These are phyloP conservation scores for Phytophthora palmivora DNA, from an alignment of 352 stramenopile species.

Conservation along the genomic window DNA sequence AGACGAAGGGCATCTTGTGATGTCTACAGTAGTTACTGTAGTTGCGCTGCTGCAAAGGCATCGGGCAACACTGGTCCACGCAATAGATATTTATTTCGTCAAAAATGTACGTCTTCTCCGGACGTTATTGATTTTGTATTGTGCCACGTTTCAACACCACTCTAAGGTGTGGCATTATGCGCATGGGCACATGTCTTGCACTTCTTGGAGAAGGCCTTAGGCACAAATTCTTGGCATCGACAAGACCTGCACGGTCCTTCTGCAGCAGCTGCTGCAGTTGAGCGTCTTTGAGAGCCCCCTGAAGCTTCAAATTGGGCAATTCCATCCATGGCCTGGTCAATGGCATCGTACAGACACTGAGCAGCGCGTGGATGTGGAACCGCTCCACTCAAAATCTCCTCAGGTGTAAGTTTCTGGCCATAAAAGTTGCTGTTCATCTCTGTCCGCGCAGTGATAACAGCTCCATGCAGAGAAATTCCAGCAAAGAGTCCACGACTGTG, in stretches of 20 bases:
- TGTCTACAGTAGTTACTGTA: too few species aligned
- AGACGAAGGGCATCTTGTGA: not conserved
- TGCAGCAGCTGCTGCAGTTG: slow-evolving; percentile 19
- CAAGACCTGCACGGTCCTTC: slow-evolving; percentile 57
- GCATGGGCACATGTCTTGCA: slow-evolving; percentile 76
- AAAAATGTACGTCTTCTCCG: slow-evolving; percentile 18
- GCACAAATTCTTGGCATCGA: slow-evolving; percentile 59
- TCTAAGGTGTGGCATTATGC: slow-evolving; percentile 42
- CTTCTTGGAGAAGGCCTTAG: slow-evolving; percentile 79
- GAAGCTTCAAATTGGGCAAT: slow-evolving; percentile 68
- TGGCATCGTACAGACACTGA: slow-evolving; percentile 81
- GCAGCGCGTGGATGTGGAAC: slow-evolving; percentile 67
- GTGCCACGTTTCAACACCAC: not conserved
- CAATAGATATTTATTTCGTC: slow-evolving; percentile 30
- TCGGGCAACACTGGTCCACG: not conserved
- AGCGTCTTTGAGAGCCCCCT: slow-evolving; percentile 14
- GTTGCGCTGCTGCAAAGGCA: not conserved
- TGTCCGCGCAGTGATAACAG: slow-evolving; percentile 89
- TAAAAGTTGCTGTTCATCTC: slow-evolving; percentile 97
- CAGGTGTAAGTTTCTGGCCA: slow-evolving; percentile 80
- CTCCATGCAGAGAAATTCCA: slow-evolving; percentile 93
- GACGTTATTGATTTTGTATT: slow-evolving; percentile 3
- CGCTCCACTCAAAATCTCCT: slow-evolving; percentile 74
- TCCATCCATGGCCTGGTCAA: slow-evolving; percentile 71
- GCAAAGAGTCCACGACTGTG: slow-evolving; percentile 94